These are phyloP conservation scores for Chlamydomonas incerta DNA, from an alignment of 139 green algal genomes.

Conservation along the genomic window DNA sequence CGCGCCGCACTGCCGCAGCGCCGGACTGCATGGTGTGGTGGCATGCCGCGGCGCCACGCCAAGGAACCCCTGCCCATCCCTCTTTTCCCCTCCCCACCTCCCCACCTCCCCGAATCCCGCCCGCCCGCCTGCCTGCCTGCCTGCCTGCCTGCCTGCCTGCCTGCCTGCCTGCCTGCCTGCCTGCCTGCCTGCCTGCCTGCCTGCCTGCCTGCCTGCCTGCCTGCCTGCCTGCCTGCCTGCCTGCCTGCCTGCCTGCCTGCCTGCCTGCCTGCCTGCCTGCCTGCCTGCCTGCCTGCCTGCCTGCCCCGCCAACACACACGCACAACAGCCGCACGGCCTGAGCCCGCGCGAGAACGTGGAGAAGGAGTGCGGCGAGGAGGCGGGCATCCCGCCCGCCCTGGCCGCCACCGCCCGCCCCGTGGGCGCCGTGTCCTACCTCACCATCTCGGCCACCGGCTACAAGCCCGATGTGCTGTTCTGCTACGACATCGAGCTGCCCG, in stretches of 20 bases:
- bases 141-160: too few species aligned
- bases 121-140: too few species aligned
- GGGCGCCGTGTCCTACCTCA: conserved; percentile 73
- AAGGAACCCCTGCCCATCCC: too few species aligned
- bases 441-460: conserved; percentile 64
- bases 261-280: neutral
- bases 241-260: neutral
- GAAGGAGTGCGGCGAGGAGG: conserved; percentile 97
- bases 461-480: conserved; percentile 94
- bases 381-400: conserved; percentile 82
- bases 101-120: too few species aligned
- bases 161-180: too few species aligned
- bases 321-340: conserved; percentile 78
- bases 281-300: neutral
- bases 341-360: conserved; percentile 85
- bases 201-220: neutral
- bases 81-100: too few species aligned
- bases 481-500: conserved; percentile 93
- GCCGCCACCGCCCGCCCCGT: conserved; percentile 60
- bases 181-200: too few species aligned
- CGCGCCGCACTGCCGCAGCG: too few species aligned
- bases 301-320: neutral
- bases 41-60: too few species aligned
- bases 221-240: neutral
- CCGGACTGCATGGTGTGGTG: too few species aligned